These are phyloP conservation scores for Pythium volutum DNA, from an alignment of 352 stramenopile species.

Conservation along the genomic window DNA sequence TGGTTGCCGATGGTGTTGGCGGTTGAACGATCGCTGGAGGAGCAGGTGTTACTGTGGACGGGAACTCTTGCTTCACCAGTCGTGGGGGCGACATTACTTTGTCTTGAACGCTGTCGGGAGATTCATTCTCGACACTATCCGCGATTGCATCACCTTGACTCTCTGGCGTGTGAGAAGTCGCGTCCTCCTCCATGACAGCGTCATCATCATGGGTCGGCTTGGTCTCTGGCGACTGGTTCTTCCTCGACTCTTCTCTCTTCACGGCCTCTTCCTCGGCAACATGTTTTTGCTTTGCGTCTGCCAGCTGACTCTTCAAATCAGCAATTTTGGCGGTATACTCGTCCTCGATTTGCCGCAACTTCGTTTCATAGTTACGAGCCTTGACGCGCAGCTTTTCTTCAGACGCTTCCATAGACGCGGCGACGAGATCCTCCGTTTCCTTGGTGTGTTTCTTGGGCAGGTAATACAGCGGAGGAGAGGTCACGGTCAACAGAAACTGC, in stretches of 20 bases:
- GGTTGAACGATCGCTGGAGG: background rate
- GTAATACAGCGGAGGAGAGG: slow-evolving; percentile 71
- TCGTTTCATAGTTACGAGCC: slow-evolving; percentile 39
- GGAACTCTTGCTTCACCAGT: slow-evolving; percentile 7
- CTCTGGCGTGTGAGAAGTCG: background rate
- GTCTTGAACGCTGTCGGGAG: background rate
- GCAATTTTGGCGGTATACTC: slow-evolving; percentile 51
- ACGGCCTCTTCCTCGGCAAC: slow-evolving; percentile 20
- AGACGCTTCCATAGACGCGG: slow-evolving; percentile 60
- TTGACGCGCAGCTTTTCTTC: slow-evolving; percentile 56
- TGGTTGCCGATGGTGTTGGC: background rate
- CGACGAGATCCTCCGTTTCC: slow-evolving; percentile 70
- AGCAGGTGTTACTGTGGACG: background rate
- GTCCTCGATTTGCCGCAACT: slow-evolving; percentile 48
- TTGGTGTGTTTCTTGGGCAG: slow-evolving; percentile 72
- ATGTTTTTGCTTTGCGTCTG: slow-evolving; percentile 27
- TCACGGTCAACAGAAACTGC: slow-evolving; percentile 65
- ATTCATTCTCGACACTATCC: background rate
- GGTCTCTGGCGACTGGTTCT: slow-evolving; percentile 8
- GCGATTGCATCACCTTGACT: background rate
- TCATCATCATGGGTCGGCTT: background rate
- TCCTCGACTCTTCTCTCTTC: slow-evolving; percentile 14
- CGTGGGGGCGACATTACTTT: background rate
- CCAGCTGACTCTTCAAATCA: slow-evolving; percentile 41
- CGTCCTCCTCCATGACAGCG: slow-evolving; percentile 9